phyloP scores from a whole-genome alignment of 1,284 basidiomycete species.

The Paramarasmius palmivorus region DNA sequence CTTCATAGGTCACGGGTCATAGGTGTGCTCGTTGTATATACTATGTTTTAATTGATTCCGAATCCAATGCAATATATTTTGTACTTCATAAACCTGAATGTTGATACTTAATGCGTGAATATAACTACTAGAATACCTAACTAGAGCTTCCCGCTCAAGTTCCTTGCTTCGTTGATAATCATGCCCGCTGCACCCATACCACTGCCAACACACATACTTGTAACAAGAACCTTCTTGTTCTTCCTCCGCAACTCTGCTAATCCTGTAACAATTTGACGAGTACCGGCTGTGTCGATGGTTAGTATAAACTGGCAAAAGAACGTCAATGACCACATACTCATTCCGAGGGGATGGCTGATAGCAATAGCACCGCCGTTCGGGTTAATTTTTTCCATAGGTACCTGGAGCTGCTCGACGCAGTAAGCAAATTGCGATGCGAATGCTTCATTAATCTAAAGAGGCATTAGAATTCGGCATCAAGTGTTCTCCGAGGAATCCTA shows the following conservation, averaged over 20 bases:
- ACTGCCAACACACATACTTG: conserved; percentile 89
- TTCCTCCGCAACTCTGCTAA: conserved; percentile 75
- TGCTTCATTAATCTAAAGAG: conserved; percentile 77
- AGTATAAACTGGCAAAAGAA: conserved; percentile 11
- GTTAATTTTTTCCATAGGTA: conserved; percentile 86
- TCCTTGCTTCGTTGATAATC: conserved; percentile 70
- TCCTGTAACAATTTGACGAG: conserved; percentile 85
- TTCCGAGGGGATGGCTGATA: conserved; percentile 77
- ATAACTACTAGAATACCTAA: not conserved
- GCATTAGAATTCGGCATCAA: conserved; percentile 19
- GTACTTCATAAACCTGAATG: too few relatives aligned
- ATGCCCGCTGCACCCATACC: conserved; percentile 87
- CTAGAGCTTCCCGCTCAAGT: not conserved
- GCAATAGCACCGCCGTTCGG: conserved; percentile 92
- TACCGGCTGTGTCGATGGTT: conserved; percentile 53
- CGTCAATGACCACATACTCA: conserved; percentile 57
- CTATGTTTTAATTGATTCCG: too few relatives aligned
- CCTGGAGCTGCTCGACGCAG: conserved; percentile 76
- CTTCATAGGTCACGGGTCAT: too few relatives aligned
- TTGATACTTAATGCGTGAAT: too few relatives aligned
- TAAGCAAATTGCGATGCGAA: conserved; percentile 81
- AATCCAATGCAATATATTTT: too few relatives aligned
- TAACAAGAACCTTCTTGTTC: conserved; percentile 67
- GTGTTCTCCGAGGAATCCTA: conserved; percentile 35
- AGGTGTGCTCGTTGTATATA: too few relatives aligned